A percentile compares a stretch with the other conserved stretches of the same genome.
phyloP scores from a whole-genome alignment of 192 early-diverging fungal genomes.

The Oehlia diaphana region DNA sequence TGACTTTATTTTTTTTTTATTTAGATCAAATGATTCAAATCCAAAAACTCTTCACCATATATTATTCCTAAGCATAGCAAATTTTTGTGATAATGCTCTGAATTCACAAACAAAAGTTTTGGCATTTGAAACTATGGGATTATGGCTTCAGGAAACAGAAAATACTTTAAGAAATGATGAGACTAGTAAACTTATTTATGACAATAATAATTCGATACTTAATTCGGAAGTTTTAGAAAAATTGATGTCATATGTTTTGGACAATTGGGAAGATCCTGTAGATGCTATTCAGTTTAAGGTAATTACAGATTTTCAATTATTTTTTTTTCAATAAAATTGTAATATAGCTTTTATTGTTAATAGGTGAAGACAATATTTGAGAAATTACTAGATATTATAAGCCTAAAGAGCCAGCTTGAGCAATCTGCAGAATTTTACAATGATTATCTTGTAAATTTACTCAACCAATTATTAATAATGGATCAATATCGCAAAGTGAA shows the following conservation, averaged over 20 bases:
- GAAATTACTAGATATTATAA: conserved; percentile 64
- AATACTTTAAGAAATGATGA: conserved; percentile 36
- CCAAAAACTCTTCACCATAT: conserved; percentile 53
- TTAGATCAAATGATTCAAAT: background rate
- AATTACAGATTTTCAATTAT: background rate
- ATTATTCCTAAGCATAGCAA: conserved; percentile 60
- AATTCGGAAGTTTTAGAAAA: conserved; percentile 46
- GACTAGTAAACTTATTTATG: background rate
- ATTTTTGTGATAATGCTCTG: conserved; percentile 62
- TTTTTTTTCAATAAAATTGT: no score
- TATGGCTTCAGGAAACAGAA: conserved; percentile 65
- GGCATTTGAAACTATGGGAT: conserved; percentile 74
- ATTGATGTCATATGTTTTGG: conserved; percentile 72
- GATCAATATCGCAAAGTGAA: conserved; percentile 83
- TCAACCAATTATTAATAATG: conserved; percentile 69
- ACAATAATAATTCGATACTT: conserved; percentile 9
- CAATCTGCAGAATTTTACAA: conserved; percentile 33
- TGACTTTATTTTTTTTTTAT: background rate
- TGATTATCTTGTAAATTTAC: conserved; percentile 56
- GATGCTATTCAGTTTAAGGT: conserved; percentile 78
- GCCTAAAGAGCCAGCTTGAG: conserved; percentile 33
- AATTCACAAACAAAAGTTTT: conserved; percentile 67
- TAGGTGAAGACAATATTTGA: conserved; percentile 67
- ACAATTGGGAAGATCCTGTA: conserved; percentile 86
- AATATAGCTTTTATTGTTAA: background rate